Evolutionary conservation across 1,284 basidiomycete genomes (phyloP).

Genomic region (Retiboletus flavoniger): DNA sequence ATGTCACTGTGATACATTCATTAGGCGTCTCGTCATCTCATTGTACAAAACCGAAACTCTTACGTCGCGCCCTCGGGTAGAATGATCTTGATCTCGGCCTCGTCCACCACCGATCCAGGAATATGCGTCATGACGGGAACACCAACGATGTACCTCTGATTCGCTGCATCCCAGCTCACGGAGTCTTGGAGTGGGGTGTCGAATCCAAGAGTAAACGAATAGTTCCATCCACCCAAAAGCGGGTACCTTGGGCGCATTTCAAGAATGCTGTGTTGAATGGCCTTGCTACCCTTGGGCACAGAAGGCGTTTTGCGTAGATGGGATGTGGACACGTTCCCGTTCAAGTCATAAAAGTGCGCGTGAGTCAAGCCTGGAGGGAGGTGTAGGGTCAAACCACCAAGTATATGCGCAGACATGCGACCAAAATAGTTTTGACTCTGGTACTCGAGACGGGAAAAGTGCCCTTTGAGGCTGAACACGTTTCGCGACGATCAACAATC

Average conservation of each 20-base stretch:
- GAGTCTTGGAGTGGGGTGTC: constrained; percentile 82
- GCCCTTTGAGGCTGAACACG: constrained; percentile 78
- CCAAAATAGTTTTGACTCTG: constrained; percentile 74
- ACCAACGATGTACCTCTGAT: constrained; percentile 68
- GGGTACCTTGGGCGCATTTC: constrained; percentile 92
- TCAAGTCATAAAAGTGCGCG: constrained; percentile 86
- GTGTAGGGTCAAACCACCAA: constrained; percentile 68
- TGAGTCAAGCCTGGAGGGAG: constrained; percentile 81
- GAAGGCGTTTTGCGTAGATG: constrained; percentile 71
- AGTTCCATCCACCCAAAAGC: constrained; percentile 96
- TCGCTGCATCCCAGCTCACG: constrained; percentile 57
- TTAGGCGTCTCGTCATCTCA: constrained; percentile 6
- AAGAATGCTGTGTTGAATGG: constrained; percentile 59
- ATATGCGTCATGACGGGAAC: constrained; percentile 87
- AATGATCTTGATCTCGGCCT: constrained; percentile 79
- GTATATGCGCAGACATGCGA: constrained; percentile 63
- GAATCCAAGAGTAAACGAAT: constrained; percentile 92
- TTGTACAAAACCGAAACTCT: constrained; percentile 36
- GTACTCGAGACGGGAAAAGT: constrained; percentile 91
- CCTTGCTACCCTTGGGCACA: constrained; percentile 52
- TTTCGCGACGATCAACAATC: background rate
- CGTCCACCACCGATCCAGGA: constrained; percentile 77
- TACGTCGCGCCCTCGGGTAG: constrained; percentile 93
- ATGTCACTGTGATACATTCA: constrained; percentile 58
- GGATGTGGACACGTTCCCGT: constrained; percentile 97